Conservation (phyloP, 1,139 yeast species). For the Sugiyamaella sp. region DNA sequence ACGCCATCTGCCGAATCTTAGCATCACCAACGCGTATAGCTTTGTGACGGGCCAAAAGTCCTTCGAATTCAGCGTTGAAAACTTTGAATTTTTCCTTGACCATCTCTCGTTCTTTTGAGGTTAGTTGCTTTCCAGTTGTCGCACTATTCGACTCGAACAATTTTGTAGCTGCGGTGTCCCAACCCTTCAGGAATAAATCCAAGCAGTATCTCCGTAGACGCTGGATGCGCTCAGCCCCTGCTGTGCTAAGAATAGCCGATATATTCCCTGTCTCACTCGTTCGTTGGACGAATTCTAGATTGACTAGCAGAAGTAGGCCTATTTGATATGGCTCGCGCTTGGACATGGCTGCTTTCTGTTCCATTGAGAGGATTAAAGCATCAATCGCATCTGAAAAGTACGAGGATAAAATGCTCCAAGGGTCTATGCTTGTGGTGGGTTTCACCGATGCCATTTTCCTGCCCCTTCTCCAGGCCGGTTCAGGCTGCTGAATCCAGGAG, state of each 20-base stretch:
- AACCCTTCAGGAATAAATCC: conserved; percentile 75
- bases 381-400: conserved; percentile 78
- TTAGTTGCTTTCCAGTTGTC: conserved; percentile 34
- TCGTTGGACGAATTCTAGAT: conserved; percentile 74
- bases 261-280: conserved; percentile 65
- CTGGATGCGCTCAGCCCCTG: conserved; percentile 67
- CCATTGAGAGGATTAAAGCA: conserved; percentile 64
- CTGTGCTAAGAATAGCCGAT: conserved; percentile 58
- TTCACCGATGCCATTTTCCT: too few relatives aligned
- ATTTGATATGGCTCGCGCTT: conserved; percentile 42
- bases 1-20: conserved; percentile 59
- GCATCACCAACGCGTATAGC: conserved; percentile 68
- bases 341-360: conserved; percentile 52
- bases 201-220: conserved; percentile 73
- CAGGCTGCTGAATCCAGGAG: conserved; percentile 64
- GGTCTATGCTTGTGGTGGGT: conserved; percentile 21
- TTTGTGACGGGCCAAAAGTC: conserved; percentile 64
- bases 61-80: conserved; percentile 84
- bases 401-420: conserved; percentile 57
- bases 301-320: conserved; percentile 74
- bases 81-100: conserved; percentile 82
- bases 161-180: conserved; percentile 78
- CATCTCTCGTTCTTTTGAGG: conserved; percentile 71
- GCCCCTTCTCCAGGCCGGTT: conserved; percentile 36
- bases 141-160: conserved; percentile 52